Evolutionary conservation across 768 basidiomycete species (phyloP).

Genomic region (Glaciozyma martinii): DNA sequence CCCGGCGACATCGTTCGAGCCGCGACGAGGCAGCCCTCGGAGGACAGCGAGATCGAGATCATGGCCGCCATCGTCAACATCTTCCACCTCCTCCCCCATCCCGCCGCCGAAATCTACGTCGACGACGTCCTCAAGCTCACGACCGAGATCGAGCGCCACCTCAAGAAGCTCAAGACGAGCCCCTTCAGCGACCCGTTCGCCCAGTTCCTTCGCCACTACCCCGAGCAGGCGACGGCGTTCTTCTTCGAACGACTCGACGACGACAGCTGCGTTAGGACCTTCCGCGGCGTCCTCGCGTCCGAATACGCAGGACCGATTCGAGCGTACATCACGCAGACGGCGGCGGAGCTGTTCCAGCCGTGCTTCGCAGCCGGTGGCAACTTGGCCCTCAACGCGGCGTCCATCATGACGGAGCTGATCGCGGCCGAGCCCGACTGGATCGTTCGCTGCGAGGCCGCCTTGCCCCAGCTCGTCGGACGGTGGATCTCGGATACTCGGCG

Average conservation of each 20-base stretch:
- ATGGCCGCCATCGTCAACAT: conserved; percentile 93
- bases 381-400: conserved; percentile 51
- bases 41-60: conserved; percentile 85
- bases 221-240: conserved; percentile 71
- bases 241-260: conserved; percentile 71
- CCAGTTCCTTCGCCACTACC: conserved; percentile 83
- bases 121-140: conserved; percentile 76
- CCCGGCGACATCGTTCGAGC: conserved; percentile 73
- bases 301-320: conserved; percentile 40
- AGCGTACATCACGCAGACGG: conserved; percentile 38
- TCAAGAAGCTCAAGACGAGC: conserved; percentile 80
- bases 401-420: conserved; percentile 67
- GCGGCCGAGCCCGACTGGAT: conserved; percentile 63
- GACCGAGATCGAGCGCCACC: conserved; percentile 80
- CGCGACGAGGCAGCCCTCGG: conserved; percentile 54
- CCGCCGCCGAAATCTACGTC: conserved; percentile 84
- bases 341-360: conserved; percentile 39
- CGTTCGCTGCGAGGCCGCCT: conserved; percentile 48
- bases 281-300: conserved; percentile 34
- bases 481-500: conserved; percentile 32
- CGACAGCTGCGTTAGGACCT: conserved; percentile 45
- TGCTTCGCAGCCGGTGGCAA: conserved; percentile 38
- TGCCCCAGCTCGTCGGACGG: conserved; percentile 25
- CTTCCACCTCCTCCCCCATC: conserved; percentile 80
- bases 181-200: conserved; percentile 90